These are phyloP conservation scores for Dillenia turbinata DNA, from an alignment of 164 flowering plant species.

Conservation along the genomic window DNA sequence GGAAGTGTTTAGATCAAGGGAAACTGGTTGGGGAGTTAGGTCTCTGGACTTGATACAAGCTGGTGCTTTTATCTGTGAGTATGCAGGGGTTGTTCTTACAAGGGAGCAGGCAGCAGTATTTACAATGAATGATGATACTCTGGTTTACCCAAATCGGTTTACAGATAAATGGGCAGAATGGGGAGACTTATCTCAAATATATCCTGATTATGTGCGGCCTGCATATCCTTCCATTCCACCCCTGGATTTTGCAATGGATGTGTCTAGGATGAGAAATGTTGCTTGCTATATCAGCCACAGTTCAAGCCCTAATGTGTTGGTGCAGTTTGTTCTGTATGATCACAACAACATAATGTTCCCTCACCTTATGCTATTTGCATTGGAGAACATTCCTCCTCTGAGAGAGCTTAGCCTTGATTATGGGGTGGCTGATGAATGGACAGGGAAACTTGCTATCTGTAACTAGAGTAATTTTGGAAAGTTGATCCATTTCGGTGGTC, in stretches of 20 bases:
- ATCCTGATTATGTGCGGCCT: conserved; percentile 42
- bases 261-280: conserved; percentile 77
- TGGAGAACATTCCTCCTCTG: conserved; percentile 92
- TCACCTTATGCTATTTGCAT: conserved; percentile 83
- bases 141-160: conserved; percentile 75
- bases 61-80: conserved; percentile 79
- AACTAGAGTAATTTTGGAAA: conserved; percentile 27
- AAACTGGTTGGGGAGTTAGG: conserved; percentile 85
- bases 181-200: conserved; percentile 80
- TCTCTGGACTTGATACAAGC: conserved; percentile 70
- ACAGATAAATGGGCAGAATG: conserved; percentile 68
- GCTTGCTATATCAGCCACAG: conserved; percentile 92
- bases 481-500: neutral
- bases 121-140: conserved; percentile 71
- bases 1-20: conserved; percentile 75
- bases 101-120: conserved; percentile 57
- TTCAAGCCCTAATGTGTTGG: conserved; percentile 72
- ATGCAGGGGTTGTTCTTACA: conserved; percentile 66
- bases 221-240: conserved; percentile 55
- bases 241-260: conserved; percentile 86
- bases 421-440: conserved; percentile 66
- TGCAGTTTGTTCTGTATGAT: conserved; percentile 75
- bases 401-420: conserved; percentile 89
- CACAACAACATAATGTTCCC: conserved; percentile 68
- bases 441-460: conserved; percentile 56